Base-by-base conservation (phyloP, 2,329 filamentous ascomycete genomes). In the Cytospora leucostoma region DNA sequence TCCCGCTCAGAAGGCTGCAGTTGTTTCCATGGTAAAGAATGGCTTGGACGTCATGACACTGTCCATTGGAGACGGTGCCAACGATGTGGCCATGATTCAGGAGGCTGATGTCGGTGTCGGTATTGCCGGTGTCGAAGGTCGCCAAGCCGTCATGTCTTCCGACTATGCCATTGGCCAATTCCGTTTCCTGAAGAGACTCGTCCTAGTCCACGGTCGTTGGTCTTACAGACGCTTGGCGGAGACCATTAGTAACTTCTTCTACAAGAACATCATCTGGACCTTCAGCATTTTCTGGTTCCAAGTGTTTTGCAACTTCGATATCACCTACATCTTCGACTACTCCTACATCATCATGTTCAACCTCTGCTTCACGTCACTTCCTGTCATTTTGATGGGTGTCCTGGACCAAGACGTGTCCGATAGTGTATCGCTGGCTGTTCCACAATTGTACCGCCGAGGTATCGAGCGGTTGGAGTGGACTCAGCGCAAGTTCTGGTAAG, bases 261-360 rank as follows among this genome's bases (percentile, higher is more conserved):
- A 98, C 86, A 99, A 99, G 89, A 99, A 98, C 80, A 90, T 99
- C 77, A 90, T 98, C 59, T 99, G 95, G 95, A 95, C 92, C 0
- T 94, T 97, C 73, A 86, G 90, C 51, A 90, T 99, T 64, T 97
- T 98, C 83, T 98, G 94, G 94, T 99, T 91, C 77, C 93, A 96
- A 74, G 92, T 97, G 61, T 99, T 90, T 77, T 92, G 91, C 81
- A 90, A 96, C 77, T 97, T 96, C 75, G 95, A 99, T 79, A 93
- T 94, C 76, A 94, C 94, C 53, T 98, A 97, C 74, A 87, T 97
- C 59, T 97, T 96, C 79, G 95, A 99, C 76, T 97, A 97, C 80
- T 96, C 92, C 47, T 99, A 98, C 78, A 97, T 99, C 71, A 83
- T 98, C 67, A 84, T 98, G 74, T 97, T 96, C 83, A 98, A 98